A percentile compares a stretch with the other conserved stretches of the same genome.
These are phyloP conservation scores for Peronospora farinosa DNA, from an alignment of 352 stramenopile species.

Conservation along the genomic window DNA sequence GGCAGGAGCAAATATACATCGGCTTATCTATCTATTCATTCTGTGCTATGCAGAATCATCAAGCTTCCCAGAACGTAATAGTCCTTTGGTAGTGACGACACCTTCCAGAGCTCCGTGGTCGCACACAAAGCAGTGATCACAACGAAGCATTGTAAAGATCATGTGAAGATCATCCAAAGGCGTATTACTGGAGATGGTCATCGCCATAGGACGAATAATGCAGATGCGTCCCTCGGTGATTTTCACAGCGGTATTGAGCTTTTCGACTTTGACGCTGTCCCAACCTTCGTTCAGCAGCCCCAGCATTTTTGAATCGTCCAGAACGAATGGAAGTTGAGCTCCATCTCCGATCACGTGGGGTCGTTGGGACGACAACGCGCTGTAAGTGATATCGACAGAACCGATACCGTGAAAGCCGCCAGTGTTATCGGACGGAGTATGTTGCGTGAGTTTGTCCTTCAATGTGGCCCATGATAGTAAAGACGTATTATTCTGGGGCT, in stretches of 20 bases:
- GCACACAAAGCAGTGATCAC: conserved; percentile 84
- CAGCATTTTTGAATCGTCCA: conserved; percentile 81
- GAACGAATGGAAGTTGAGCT: conserved; percentile 56
- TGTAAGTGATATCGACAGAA: conserved; percentile 68
- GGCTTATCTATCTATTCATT: no score
- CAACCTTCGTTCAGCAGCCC: conserved; percentile 66
- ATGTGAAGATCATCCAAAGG: conserved; percentile 84
- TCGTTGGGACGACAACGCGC: conserved; percentile 37
- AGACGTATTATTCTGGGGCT: conserved; percentile 25
- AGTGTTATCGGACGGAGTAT: conserved; percentile 22
- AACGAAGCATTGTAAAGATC: conserved; percentile 88
- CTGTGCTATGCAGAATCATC: conserved; percentile 6
- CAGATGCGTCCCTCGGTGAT: conserved; percentile 60
- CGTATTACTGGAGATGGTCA: conserved; percentile 77
- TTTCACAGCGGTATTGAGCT: conserved; percentile 54
- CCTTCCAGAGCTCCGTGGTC: conserved; percentile 76
- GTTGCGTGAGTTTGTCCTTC: conserved; percentile 49
- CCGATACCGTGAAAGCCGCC: conserved; percentile 60
- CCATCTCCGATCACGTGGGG: conserved; percentile 11
- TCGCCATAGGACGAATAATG: conserved; percentile 65
- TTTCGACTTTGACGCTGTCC: conserved; percentile 49
- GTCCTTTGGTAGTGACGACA: conserved; percentile 74
- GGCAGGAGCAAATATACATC: no score
- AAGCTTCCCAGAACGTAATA: conserved; percentile 49
- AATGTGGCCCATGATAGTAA: conserved; percentile 59